Evolutionary conservation across 805 yeast genomes (phyloP).

Genomic region (Candida fluviatilis): DNA sequence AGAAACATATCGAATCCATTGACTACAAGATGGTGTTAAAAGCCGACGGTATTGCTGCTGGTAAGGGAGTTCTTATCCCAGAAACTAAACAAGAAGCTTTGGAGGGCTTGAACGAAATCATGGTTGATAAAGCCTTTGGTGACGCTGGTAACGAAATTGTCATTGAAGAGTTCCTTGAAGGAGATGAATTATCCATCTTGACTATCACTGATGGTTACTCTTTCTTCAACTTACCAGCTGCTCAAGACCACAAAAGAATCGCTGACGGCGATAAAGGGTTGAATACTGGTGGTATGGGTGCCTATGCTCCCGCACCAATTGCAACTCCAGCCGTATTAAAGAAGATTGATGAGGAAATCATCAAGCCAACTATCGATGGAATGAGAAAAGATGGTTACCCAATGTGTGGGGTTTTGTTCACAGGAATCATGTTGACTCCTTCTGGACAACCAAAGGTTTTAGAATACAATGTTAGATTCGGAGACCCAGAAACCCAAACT

Average conservation of each 20-base stretch:
- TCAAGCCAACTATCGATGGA: constrained; percentile 91
- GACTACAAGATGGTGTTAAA: constrained; percentile 83
- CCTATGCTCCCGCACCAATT: constrained; percentile 96
- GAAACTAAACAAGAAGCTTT: constrained; percentile 77
- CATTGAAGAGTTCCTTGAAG: constrained; percentile 92
- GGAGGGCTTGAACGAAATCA: constrained; percentile 77
- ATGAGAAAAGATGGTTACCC: constrained; percentile 95
- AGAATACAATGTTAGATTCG: constrained; percentile 97
- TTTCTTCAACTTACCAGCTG: constrained; percentile 86
- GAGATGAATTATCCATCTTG: constrained; percentile 92
- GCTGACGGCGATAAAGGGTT: constrained; percentile 92
- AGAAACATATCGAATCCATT: constrained; percentile 57
- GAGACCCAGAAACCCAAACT: constrained; percentile 99
- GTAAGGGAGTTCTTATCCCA: constrained; percentile 97
- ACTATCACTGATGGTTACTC: constrained; percentile 94
- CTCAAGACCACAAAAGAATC: constrained; percentile 96
- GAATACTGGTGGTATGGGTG: constrained; percentile 99
- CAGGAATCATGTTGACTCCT: constrained; percentile 90
- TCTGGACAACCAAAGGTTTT: constrained; percentile 83
- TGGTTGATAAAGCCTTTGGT: constrained; percentile 89
- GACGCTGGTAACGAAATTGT: constrained; percentile 90
- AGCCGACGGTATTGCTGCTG: constrained; percentile 98
- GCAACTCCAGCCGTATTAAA: constrained; percentile 74
- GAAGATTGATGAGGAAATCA: constrained; percentile 67
- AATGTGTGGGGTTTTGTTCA: constrained; percentile 91